Evolutionary conservation across 1,139 yeast species (phyloP).

Genomic region (Yarrowia galli): DNA sequence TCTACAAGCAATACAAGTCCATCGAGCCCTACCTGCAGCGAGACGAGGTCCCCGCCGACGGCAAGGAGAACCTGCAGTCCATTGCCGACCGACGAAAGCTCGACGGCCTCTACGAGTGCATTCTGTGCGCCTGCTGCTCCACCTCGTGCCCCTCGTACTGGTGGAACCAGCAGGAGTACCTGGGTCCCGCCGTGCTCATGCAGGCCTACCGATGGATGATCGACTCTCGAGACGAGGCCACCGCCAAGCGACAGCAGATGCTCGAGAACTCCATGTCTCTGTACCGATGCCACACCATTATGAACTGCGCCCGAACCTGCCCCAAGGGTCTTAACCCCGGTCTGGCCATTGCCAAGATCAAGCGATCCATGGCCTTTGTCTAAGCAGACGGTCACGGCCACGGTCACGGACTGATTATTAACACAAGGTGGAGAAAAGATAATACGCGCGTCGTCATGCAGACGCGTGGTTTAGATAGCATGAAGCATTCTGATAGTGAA

Average conservation of each 20-base stretch:
- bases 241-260: slow-evolving; percentile 80
- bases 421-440: slow-evolving; percentile 12
- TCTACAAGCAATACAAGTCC: slow-evolving; percentile 97
- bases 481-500: slow-evolving; percentile 17
- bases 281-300: slow-evolving; percentile 98
- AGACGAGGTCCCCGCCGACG: slow-evolving; percentile 79
- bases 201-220: slow-evolving; percentile 99
- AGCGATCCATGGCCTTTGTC: slow-evolving; percentile 81
- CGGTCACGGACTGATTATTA: neutral
- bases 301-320: slow-evolving; percentile 98
- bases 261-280: slow-evolving; percentile 96
- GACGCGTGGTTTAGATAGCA: slow-evolving; percentile 14
- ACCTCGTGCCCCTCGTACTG: slow-evolving; percentile 99
- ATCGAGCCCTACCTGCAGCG: slow-evolving; percentile 97
- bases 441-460: slow-evolving; percentile 29
- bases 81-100: slow-evolving; percentile 94
- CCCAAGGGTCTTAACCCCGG: slow-evolving; percentile 99
- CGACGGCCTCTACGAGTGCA: slow-evolving; percentile 97
- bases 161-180: slow-evolving; percentile 99
- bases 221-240: slow-evolving; percentile 95
- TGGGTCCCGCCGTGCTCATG: slow-evolving; percentile 98
- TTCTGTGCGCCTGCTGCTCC: slow-evolving; percentile 98
- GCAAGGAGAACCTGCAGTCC: slow-evolving; percentile 91
- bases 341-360: slow-evolving; percentile 94
- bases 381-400: no score